Evolutionary conservation across 805 yeast genomes (phyloP).

Genomic region (Teunomyces barrocoloradensis): DNA sequence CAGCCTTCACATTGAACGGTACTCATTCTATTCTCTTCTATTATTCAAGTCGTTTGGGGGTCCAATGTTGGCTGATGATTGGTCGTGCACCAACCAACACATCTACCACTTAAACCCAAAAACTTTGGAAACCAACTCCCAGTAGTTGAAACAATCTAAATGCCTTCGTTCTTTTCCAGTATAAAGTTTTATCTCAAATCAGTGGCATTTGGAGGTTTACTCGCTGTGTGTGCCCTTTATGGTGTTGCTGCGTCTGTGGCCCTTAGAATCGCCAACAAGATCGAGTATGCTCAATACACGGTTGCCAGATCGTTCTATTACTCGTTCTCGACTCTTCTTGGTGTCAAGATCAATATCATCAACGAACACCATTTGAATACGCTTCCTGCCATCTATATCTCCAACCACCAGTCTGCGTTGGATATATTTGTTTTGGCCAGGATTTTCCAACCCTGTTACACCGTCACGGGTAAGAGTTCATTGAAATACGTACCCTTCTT

Average conservation of each 20-base stretch:
- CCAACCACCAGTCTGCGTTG: constrained; percentile 89
- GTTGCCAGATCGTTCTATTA: constrained; percentile 81
- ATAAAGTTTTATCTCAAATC: constrained; percentile 57
- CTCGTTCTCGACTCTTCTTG: constrained; percentile 58
- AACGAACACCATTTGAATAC: constrained; percentile 57
- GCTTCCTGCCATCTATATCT: constrained; percentile 72
- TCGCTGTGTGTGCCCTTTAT: constrained; percentile 62
- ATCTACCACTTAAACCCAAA: not conserved
- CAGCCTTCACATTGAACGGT: no score
- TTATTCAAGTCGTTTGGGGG: no score
- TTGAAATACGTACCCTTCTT: constrained; percentile 82
- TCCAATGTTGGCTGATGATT: not conserved
- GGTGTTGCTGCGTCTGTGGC: constrained; percentile 76
- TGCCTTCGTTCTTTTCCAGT: constrained; percentile 8
- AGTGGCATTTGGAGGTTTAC: constrained; percentile 48
- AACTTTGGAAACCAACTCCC: not conserved
- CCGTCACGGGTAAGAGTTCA: constrained; percentile 88
- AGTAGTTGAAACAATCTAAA: not conserved
- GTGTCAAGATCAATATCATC: constrained; percentile 66
- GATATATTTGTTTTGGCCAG: constrained; percentile 82
- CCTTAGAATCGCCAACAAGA: constrained; percentile 67
- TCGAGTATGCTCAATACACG: constrained; percentile 80
- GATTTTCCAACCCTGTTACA: constrained; percentile 82
- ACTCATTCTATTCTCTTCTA: no score
- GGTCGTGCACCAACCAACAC: not conserved